Percentiles rank a stretch among this genome's conserved stretches.
These are phyloP conservation scores for Trichophyton schoenleinii DNA, from an alignment of 2,329 filamentous ascomycete species.

Conservation along the genomic window DNA sequence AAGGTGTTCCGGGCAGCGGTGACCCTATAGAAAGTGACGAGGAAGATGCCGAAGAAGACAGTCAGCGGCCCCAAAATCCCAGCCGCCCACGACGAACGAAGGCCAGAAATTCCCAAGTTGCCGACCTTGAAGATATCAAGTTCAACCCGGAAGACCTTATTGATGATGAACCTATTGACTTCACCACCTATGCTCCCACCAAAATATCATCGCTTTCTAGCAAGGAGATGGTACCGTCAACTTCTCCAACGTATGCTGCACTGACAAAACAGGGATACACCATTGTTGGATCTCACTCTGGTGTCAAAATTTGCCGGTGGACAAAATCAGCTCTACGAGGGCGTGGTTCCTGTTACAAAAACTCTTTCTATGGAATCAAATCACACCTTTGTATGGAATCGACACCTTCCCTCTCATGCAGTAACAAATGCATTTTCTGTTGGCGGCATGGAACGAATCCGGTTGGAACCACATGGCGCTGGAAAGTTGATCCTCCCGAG, in stretches of 20 bases:
- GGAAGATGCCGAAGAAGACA: conserved; percentile 59
- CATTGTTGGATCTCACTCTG: conserved; percentile 88
- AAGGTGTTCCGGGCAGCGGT: conserved; percentile 66
- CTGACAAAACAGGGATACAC: conserved; percentile 94
- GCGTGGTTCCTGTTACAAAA: conserved; percentile 94
- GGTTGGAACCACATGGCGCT: conserved; percentile 91
- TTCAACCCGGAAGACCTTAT: conserved; percentile 24
- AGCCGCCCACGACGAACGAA: conserved; percentile 30
- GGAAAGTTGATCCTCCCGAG: conserved; percentile 84
- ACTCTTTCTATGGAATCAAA: conserved; percentile 89
- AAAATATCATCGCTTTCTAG: conserved; percentile 28
- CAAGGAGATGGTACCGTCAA: conserved; percentile 91
- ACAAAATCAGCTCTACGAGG: conserved; percentile 92
- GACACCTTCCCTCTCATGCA: conserved; percentile 87
- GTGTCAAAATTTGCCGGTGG: conserved; percentile 97
- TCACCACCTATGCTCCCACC: conserved; percentile 46
- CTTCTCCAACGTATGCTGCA: conserved; percentile 74
- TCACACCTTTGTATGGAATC: conserved; percentile 98
- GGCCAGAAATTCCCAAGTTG: conserved; percentile 39
- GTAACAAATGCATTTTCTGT: conserved; percentile 97
- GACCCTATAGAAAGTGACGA: conserved; percentile 75
- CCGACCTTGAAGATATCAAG: conserved; percentile 74
- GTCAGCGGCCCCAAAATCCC: conserved; percentile 44
- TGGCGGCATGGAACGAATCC: conserved; percentile 97
- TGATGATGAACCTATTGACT: conserved; percentile 60